Conservation (phyloP, 1,139 yeast species). For the Candida neerlandica region DNA sequence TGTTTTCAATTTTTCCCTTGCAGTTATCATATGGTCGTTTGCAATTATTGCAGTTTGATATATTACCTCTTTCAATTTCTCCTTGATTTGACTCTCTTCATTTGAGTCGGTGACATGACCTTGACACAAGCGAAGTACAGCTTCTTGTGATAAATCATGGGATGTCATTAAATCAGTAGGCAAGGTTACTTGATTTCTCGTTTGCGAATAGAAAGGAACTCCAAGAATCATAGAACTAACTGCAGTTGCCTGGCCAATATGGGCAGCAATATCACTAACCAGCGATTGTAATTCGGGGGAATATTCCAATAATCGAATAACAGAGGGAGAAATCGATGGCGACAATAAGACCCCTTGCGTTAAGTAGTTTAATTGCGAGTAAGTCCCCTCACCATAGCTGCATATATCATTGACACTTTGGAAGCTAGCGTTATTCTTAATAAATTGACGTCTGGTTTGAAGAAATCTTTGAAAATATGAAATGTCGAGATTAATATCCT, state of each 20-base stretch:
- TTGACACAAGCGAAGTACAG: conserved; percentile 52
- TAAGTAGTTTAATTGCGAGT: conserved; percentile 72
- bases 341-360: conserved; percentile 65
- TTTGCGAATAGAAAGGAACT: conserved; percentile 56
- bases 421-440: conserved; percentile 47
- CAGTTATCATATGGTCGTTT: conserved; percentile 77
- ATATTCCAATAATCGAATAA: conserved; percentile 50
- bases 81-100: conserved; percentile 28
- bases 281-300: conserved; percentile 45
- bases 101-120: conserved; percentile 39
- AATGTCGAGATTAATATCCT: conserved; percentile 54
- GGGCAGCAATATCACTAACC: conserved; percentile 70
- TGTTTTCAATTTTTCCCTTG: conserved; percentile 53
- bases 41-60: conserved; percentile 76
- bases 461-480: conserved; percentile 62
- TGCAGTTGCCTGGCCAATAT: conserved; percentile 81
- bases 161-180: conserved; percentile 66
- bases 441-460: conserved; percentile 59
- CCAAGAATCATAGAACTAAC: conserved; percentile 69
- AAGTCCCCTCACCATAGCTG: conserved; percentile 79
- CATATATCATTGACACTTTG: conserved; percentile 60
- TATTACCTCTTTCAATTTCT: conserved; percentile 57
- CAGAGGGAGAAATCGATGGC: conserved; percentile 60
- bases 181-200: conserved; percentile 54
- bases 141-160: conserved; percentile 64